Evolutionary conservation across 331 rosid species (phyloP).

Genomic region (Rosa hybrid): DNA sequence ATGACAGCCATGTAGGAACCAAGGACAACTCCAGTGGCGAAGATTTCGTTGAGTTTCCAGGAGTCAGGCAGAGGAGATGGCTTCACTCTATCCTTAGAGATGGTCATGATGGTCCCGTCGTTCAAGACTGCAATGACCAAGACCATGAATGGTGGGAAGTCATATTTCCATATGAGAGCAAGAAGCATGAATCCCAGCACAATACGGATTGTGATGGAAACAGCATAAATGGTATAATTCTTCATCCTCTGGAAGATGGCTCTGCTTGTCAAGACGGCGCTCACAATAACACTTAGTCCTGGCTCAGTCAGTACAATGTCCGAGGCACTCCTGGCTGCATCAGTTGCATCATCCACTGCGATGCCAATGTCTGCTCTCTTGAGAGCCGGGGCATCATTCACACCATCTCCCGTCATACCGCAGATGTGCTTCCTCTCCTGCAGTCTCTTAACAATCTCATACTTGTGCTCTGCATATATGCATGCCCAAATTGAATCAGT

Average conservation of each 20-base stretch:
- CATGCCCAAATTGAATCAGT: constrained; percentile 14
- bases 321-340: constrained; percentile 89
- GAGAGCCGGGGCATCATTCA: constrained; percentile 90
- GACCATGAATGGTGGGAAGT: constrained; percentile 95
- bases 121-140: constrained; percentile 79
- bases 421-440: constrained; percentile 76
- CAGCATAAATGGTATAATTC: constrained; percentile 93
- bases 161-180: constrained; percentile 82
- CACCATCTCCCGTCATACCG: constrained; percentile 98
- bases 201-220: constrained; percentile 88
- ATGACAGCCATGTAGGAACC: constrained; percentile 89
- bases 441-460: constrained; percentile 82
- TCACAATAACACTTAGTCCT: constrained; percentile 83
- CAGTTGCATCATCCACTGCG: constrained; percentile 94
- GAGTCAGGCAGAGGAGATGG: constrained; percentile 95
- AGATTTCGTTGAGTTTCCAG: constrained; percentile 93
- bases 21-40: constrained; percentile 82
- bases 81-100: constrained; percentile 91
- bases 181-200: constrained; percentile 80
- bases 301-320: constrained; percentile 92
- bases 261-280: constrained; percentile 88
- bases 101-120: constrained; percentile 96
- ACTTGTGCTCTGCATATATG: constrained; percentile 76
- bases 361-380: constrained; percentile 94
- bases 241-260: constrained; percentile 97